Conservation (phyloP, 768 basidiomycete genomes). For the Kwoniella sp. region DNA sequence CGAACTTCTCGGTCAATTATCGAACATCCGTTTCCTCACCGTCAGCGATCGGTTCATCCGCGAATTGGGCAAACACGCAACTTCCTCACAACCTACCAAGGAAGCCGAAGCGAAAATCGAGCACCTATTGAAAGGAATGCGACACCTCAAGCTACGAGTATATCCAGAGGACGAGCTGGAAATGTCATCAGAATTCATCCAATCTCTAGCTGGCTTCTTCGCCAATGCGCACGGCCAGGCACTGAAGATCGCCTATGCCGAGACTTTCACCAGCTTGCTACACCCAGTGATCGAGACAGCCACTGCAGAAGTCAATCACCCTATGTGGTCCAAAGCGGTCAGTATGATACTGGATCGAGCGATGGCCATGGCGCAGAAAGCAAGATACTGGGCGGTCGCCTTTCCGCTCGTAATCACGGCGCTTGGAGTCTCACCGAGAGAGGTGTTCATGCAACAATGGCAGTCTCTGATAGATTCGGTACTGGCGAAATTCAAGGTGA, state of each 20-base stretch:
- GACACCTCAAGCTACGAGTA: slow-evolving; percentile 82
- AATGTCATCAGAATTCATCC: slow-evolving; percentile 87
- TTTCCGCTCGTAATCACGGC: slow-evolving; percentile 81
- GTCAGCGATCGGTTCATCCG: slow-evolving; percentile 89
- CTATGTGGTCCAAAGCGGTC: slow-evolving; percentile 86
- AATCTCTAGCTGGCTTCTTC: slow-evolving; percentile 78
- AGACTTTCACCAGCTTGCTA: slow-evolving; percentile 72
- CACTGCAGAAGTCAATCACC: slow-evolving; percentile 93
- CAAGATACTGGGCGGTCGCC: slow-evolving; percentile 83
- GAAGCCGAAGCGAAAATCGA: slow-evolving; percentile 82
- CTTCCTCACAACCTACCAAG: slow-evolving; percentile 70
- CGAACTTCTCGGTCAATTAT: slow-evolving; percentile 78
- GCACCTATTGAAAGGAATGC: slow-evolving; percentile 77
- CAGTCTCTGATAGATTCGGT: slow-evolving; percentile 70
- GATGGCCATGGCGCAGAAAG: slow-evolving; percentile 63
- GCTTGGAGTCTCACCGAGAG: slow-evolving; percentile 82
- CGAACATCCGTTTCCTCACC: slow-evolving; percentile 79
- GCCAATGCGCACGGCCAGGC: slow-evolving; percentile 78
- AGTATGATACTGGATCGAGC: slow-evolving; percentile 66
- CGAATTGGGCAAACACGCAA: slow-evolving; percentile 73
- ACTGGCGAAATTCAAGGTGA: slow-evolving; percentile 77
- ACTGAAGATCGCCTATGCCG: slow-evolving; percentile 82
- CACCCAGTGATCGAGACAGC: slow-evolving; percentile 94
- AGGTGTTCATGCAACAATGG: slow-evolving; percentile 85
- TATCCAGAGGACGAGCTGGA: slow-evolving; percentile 93